These are phyloP conservation scores for Hypocreales sp. DNA, from an alignment of 2,329 filamentous ascomycete genomes.

Conservation along the genomic window DNA sequence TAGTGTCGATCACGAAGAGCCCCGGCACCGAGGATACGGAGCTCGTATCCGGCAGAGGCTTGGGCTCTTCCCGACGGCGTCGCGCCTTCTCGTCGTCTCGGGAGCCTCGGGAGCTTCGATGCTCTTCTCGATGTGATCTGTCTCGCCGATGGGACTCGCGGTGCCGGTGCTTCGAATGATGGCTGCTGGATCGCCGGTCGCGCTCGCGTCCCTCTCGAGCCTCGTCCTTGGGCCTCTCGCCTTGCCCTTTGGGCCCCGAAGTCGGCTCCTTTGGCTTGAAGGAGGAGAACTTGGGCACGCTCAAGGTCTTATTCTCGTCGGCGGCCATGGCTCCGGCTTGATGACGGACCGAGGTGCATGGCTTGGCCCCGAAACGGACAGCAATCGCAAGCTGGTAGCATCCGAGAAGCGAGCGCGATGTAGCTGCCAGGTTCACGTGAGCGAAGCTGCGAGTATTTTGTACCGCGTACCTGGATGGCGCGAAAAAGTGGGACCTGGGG, in stretches of 20 bases:
- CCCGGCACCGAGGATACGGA: conserved; percentile 7
- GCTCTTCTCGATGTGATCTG: conserved; percentile 2
- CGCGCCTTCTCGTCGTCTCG: conserved; percentile 1
- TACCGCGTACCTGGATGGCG: too few relatives aligned
- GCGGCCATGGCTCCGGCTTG: conserved; percentile 11
- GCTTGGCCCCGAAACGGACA: too few relatives aligned
- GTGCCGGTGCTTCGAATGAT: conserved; percentile 4
- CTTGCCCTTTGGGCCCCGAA: conserved; percentile 17
- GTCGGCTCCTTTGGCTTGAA: conserved; percentile 36
- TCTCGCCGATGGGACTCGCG: conserved; percentile 7
- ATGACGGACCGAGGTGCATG: too few relatives aligned
- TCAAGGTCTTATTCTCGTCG: conserved; percentile 8
- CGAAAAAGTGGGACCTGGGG: too few relatives aligned
- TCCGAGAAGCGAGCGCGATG: too few relatives aligned
- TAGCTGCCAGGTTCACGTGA: too few relatives aligned
- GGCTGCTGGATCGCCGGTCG: conserved; percentile 2
- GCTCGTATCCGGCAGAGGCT: background rate
- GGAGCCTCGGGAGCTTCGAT: conserved; percentile 2
- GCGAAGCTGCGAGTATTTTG: too few relatives aligned
- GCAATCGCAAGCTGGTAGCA: too few relatives aligned
- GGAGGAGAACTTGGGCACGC: conserved; percentile 54
- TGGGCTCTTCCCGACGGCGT: conserved; percentile 1
- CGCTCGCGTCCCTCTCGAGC: conserved; percentile 4
- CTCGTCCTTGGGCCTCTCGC: conserved; percentile 4
- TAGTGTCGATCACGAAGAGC: conserved; percentile 49